Conservation (phyloP, 805 yeast species). For the Myxozyma monticola region DNA sequence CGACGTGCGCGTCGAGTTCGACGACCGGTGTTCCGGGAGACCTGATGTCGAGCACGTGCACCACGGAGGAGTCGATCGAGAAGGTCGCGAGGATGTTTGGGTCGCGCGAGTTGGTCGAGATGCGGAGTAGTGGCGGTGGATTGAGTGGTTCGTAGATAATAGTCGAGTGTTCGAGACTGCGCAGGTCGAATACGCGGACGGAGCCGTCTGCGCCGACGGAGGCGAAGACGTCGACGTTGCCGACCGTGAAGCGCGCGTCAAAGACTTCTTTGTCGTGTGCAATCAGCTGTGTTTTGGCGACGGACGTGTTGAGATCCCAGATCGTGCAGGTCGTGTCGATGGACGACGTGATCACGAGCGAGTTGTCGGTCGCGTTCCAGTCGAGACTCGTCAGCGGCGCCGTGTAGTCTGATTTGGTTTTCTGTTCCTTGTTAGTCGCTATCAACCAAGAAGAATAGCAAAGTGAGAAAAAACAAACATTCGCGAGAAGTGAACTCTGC, state of each 20-base stretch:
- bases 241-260: slow-evolving; percentile 82
- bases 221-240: slow-evolving; percentile 75
- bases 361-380: slow-evolving; percentile 78
- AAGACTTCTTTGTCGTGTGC: slow-evolving; percentile 96
- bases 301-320: slow-evolving; percentile 76
- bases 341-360: slow-evolving; percentile 74
- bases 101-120: slow-evolving; percentile 77
- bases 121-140: slow-evolving; percentile 63
- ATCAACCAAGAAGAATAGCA: background rate
- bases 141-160: slow-evolving; percentile 72
- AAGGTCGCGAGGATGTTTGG: slow-evolving; percentile 82
- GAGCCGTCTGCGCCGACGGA: slow-evolving; percentile 96
- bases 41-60: slow-evolving; percentile 77
- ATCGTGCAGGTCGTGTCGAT: slow-evolving; percentile 96
- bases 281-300: slow-evolving; percentile 87
- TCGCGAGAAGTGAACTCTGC: slow-evolving; percentile 46
- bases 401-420: slow-evolving; percentile 47
- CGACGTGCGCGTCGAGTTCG: slow-evolving; percentile 66
- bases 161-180: slow-evolving; percentile 82
- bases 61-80: slow-evolving; percentile 64
- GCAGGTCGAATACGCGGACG: slow-evolving; percentile 84
- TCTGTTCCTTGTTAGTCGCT: slow-evolving; percentile 2
- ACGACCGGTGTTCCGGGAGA: slow-evolving; percentile 80
- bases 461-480: slow-evolving; percentile 5
- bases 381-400: slow-evolving; percentile 95